Percentiles rank a stretch among this genome's conserved stretches.
Evolutionary conservation across 1,139 yeast genomes (phyloP).

Genomic region (Lodderomyces orthopsilosis): DNA sequence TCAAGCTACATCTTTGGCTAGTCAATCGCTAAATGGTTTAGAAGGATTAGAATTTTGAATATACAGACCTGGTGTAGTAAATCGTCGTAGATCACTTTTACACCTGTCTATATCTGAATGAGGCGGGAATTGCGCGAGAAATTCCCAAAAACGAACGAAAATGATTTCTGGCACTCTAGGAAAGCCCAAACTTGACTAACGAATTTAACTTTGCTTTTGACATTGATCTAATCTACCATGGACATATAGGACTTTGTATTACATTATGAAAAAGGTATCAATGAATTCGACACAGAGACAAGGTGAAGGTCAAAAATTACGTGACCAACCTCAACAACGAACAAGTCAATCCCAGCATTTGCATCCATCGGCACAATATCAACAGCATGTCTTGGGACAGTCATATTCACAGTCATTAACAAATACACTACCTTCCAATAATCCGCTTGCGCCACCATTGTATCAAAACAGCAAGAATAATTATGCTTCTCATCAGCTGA

Average conservation of each 20-base stretch:
- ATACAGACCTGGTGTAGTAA: neutral
- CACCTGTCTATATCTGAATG: no score
- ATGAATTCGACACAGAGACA: neutral
- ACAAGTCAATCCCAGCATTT: slow-evolving; percentile 7
- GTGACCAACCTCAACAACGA: slow-evolving; percentile 2
- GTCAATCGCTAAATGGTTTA: slow-evolving; percentile 11
- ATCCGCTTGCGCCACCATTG: slow-evolving; percentile 5
- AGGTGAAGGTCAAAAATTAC: neutral
- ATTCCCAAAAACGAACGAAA: neutral
- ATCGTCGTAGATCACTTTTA: neutral
- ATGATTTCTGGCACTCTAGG: no score
- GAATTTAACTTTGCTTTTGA: no score
- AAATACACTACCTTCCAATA: slow-evolving; percentile 5
- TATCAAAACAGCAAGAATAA: slow-evolving; percentile 4
- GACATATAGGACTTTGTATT: neutral
- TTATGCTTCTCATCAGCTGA: slow-evolving; percentile 2
- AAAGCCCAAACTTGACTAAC: no score
- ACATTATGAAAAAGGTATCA: neutral
- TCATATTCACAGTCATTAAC: neutral
- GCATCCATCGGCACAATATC: slow-evolving; percentile 7
- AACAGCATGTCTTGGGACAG: neutral
- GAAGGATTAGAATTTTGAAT: slow-evolving; percentile 12
- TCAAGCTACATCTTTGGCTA: neutral
- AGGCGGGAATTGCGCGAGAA: neutral
- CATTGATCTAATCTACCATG: no score